Evolutionary conservation across 2,329 filamentous ascomycete species (phyloP), one percentile per base, ranked within the genome.

Genomic region (Pseudogymnoascus sp.): DNA sequence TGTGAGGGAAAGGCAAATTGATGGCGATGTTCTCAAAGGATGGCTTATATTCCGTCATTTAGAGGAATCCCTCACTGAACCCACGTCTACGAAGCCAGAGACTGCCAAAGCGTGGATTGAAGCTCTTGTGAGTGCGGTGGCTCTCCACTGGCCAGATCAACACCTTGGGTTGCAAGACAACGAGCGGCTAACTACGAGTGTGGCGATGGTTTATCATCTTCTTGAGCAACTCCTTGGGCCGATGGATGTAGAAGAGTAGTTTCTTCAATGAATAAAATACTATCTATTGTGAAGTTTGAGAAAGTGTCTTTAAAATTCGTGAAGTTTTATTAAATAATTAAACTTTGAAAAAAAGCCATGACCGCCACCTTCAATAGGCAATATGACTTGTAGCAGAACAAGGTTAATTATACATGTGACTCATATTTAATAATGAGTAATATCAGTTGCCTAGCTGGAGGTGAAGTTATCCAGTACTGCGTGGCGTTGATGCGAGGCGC

Each of bases 21-120:
- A 90, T 64, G 88, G 88, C 0, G 86, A 90, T 66, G 75, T 89
- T 36, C 71, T 91, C 41, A 74, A 76, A 63, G 77, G 79, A 6
- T 81, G 85, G 62, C 65, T 86, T 9, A 74, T 80, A 16, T 74
- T 70, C 16, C 75, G 76, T 33, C 72, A 72, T 0, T 67, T 86
- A 18, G 78, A 81, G 66, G 66, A 67, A 30, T 66, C 83, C 12
- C 71, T 80, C 14, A 64, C 28, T 14, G 33, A 35, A 35, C 18
- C n/a, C 30, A 33, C 16, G n/a, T 35, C 47, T 18, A 35, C 28
- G 16, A 20, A 20, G 11, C n/a, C 18, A 33, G 47, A 54, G 28
- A 33, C 16, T 7, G 11, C 28, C 9, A 20, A 12, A 14, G 20
- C 47, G 2, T 54, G 5, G 28, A 18, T 16, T 54, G 47, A 54